A percentile compares a stretch with the other conserved stretches of the same genome.
These are phyloP conservation scores for Shiraia sp. DNA, from an alignment of 2,329 filamentous ascomycete species.

Conservation along the genomic window DNA sequence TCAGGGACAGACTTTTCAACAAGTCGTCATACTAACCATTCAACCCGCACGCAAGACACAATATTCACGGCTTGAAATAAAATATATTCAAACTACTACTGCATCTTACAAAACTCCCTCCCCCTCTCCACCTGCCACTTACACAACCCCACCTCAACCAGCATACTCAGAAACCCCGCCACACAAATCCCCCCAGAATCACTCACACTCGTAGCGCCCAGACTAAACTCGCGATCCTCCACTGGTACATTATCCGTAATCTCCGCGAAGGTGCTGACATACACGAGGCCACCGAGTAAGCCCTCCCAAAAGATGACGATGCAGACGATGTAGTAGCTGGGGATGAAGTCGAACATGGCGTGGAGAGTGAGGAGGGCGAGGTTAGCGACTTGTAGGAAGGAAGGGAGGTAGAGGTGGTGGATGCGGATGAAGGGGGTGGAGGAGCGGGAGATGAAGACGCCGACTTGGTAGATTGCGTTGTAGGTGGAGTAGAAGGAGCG, in stretches of 20 bases:
- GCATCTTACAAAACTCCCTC: conserved; percentile 59
- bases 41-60: no score
- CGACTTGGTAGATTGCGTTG: conserved; percentile 89
- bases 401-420: conserved; percentile 78
- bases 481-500: conserved; percentile 95
- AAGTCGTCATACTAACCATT: no score
- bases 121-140: conserved; percentile 82
- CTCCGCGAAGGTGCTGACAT: conserved; percentile 87
- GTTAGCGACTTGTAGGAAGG: conserved; percentile 80
- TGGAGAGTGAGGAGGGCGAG: conserved; percentile 74
- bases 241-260: conserved; percentile 81
- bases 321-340: conserved; percentile 85
- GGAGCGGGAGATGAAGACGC: conserved; percentile 91
- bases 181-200: conserved; percentile 90
- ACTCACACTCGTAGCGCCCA: conserved; percentile 87
- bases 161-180: conserved; percentile 82
- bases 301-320: conserved; percentile 91
- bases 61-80: no score
- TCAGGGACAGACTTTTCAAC: no score
- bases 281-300: conserved; percentile 84
- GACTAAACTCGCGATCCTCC: conserved; percentile 84
- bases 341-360: conserved; percentile 78
- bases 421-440: conserved; percentile 87
- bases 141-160: conserved; percentile 80
- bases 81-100: no score